Evolutionary conservation across 208 protist species (phyloP).

Genomic region (Eutreptiella sp.): DNA sequence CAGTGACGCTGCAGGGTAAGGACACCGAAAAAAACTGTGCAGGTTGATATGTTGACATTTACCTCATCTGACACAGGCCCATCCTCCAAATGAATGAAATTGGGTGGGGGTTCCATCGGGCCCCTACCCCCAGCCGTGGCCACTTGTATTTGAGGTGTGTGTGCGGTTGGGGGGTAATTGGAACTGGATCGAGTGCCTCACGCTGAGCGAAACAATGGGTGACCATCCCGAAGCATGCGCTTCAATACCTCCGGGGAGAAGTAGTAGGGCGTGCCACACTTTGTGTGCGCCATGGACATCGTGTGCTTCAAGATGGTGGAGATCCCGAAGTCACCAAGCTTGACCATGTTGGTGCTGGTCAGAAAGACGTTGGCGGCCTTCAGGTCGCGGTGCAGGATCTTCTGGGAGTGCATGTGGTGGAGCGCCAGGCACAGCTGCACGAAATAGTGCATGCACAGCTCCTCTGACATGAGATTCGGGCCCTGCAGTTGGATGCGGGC

Average conservation of each 20-base stretch:
- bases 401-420: conserved; percentile 31
- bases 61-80: too few species aligned
- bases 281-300: conserved; percentile 25
- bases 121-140: too few species aligned
- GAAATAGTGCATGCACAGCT: conserved; percentile 27
- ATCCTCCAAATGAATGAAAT: too few species aligned
- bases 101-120: too few species aligned
- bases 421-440: conserved; percentile 28
- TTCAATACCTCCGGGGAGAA: conserved; percentile 45
- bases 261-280: conserved; percentile 52
- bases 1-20: too few species aligned
- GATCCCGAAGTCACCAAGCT: conserved; percentile 43
- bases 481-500: conserved; percentile 45
- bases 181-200: too few species aligned
- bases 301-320: conserved; percentile 26
- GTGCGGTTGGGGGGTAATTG: too few species aligned
- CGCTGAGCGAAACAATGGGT: too few species aligned
- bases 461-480: conserved; percentile 15
- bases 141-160: too few species aligned
- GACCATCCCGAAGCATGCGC: conserved; percentile 35
- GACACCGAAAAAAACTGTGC: too few species aligned
- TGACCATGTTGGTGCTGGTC: conserved; percentile 31
- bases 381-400: conserved; percentile 44
- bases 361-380: conserved; percentile 51
- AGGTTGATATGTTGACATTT: too few species aligned